Evolutionary conservation across 148 eudicot species (phyloP), one percentile per base, ranked within the genome.

Genomic region (Chenopodium berlandieri): DNA sequence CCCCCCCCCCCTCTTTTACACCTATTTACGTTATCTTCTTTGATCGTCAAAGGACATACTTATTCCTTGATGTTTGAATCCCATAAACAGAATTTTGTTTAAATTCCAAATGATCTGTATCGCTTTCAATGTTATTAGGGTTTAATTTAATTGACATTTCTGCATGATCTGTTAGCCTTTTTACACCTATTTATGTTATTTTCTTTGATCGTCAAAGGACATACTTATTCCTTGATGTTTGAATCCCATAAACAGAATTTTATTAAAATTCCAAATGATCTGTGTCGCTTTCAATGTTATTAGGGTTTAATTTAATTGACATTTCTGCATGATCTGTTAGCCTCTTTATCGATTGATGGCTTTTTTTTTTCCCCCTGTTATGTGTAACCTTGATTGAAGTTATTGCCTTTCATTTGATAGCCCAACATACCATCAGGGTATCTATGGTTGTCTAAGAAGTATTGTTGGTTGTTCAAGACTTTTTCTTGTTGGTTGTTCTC

Each of bases 11-110:
- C 22, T 66, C 50, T 78, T 9, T 74, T 4, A 5, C 30, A 37
- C 79, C 76, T 66, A 75, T 56, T 54, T 74, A 27, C 9, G 7
- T n/a, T 56, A 64, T 31, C 37, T 78, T 65, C 16, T 40, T 79
- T 37, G 75, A 79, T 75, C 30, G 48, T 79, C 65, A 40, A 30
- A 23, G 48, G 46, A 34, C 7, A 72, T 32, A 73, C 67, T 65
- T 32, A 1, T 32, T 32, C 0, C 4, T 32, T 32, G 34, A 32
- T 32, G 34, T 32, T 32, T 32, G 34, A 32, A 32, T 32, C 34
- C 34, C 34, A 32, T 32, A 32, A 32, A 32, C 34, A 32, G 34
- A 1, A 32, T 32, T 32, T 32, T 32, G 4, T 32, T 32, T 32
- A 32, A 32, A 32, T 32, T 32, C 34, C 34, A 32, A 32, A 32